These are phyloP conservation scores for Arachnomyces sp. DNA, from an alignment of 2,329 filamentous ascomycete species.

Conservation along the genomic window DNA sequence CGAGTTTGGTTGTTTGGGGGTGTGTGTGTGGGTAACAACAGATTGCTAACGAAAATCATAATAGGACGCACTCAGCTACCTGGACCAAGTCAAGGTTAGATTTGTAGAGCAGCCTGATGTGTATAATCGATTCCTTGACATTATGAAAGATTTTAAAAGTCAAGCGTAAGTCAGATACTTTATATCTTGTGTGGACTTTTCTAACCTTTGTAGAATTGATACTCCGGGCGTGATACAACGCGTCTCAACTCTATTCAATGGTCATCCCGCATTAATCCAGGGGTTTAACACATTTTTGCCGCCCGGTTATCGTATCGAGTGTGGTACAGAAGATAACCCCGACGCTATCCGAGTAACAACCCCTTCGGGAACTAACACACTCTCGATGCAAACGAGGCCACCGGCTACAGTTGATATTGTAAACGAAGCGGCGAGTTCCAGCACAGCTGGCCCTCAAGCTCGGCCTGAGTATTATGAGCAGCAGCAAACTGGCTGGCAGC, in stretches of 20 bases:
- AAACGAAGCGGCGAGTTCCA: conserved; percentile 23
- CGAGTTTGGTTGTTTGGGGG: background rate
- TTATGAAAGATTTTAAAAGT: conserved; percentile 99
- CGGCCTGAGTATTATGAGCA: conserved; percentile 36
- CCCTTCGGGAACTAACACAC: conserved; percentile 92
- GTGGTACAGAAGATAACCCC: conserved; percentile 84
- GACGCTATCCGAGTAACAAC: conserved; percentile 96
- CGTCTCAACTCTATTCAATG: conserved; percentile 90
- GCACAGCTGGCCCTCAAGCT: conserved; percentile 19
- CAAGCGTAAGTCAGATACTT: conserved; percentile 61
- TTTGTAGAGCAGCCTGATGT: conserved; percentile 96
- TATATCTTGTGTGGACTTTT: conserved; percentile 1
- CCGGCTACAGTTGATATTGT: conserved; percentile 22
- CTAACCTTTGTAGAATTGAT: conserved; percentile 58
- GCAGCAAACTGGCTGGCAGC: conserved; percentile 33
- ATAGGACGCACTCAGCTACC: conserved; percentile 79
- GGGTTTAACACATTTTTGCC: conserved; percentile 98
- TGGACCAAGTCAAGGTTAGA: conserved; percentile 97
- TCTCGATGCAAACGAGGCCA: conserved; percentile 60
- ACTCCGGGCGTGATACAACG: conserved; percentile 96
- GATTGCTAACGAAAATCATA: conserved; percentile 6
- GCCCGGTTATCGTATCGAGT: conserved; percentile 93
- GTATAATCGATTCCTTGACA: conserved; percentile 93
- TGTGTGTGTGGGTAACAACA: too few relatives aligned
- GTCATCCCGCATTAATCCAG: conserved; percentile 90